Conservation (phyloP, 495 filamentous ascomycete species). For the Neurospora discreta region DNA sequence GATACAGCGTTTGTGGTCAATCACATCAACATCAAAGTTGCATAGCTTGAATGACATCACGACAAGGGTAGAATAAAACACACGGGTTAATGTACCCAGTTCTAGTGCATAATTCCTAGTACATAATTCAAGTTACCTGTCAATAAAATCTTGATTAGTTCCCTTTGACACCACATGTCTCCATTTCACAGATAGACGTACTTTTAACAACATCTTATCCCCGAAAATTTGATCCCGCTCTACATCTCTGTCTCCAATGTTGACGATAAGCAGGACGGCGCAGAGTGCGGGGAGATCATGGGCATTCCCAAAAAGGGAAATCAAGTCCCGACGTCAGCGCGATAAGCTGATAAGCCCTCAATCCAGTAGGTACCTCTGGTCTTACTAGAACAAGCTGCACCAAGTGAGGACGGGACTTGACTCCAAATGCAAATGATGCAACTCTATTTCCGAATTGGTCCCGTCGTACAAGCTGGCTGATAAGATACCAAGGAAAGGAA, state of each 20-base stretch:
- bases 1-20: not conserved
- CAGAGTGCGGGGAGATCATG: not conserved
- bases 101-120: not conserved
- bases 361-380: too few species aligned
- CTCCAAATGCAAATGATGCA: not conserved
- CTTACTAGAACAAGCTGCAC: not conserved
- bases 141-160: not conserved
- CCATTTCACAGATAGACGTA: not conserved
- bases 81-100: not conserved
- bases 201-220: not conserved
- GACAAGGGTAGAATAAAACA: not conserved
- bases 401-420: not conserved
- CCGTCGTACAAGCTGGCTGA: not conserved
- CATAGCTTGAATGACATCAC: not conserved
- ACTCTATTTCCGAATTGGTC: not conserved
- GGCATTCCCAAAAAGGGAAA: constrained; percentile 5
- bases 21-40: not conserved
- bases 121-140: too few species aligned
- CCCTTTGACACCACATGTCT: not conserved
- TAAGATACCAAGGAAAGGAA: not conserved
- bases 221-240: not conserved
- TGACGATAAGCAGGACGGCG: not conserved
- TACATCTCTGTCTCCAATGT: too few species aligned
- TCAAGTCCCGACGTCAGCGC: constrained; percentile 6
- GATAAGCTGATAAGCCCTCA: not conserved